These are phyloP conservation scores for Papiliotrema laurentii DNA, from an alignment of 1,284 basidiomycete genomes.

Conservation along the genomic window DNA sequence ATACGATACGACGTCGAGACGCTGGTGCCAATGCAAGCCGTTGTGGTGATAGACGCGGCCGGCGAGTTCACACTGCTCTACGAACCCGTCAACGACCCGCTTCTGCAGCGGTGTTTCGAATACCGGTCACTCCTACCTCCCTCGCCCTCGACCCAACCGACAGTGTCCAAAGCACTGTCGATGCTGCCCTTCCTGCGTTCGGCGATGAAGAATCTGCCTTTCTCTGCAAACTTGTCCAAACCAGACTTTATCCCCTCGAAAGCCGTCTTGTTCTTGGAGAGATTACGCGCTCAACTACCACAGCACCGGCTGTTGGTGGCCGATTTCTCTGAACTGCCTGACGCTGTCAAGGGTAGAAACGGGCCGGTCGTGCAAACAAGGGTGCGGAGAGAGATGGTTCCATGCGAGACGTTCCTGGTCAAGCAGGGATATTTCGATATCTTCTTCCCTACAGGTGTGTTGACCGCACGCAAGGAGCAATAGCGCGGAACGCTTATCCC, in stretches of 20 bases:
- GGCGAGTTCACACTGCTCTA: conserved; percentile 87
- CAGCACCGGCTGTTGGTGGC: conserved; percentile 85
- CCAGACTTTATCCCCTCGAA: conserved; percentile 93
- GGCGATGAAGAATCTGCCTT: conserved; percentile 67
- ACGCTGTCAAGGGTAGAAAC: conserved; percentile 76
- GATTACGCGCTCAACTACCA: conserved; percentile 80
- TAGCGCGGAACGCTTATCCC: neutral
- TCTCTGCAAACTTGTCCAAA: conserved; percentile 84
- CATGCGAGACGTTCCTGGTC: conserved; percentile 86
- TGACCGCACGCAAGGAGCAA: neutral
- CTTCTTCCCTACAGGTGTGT: conserved; percentile 81
- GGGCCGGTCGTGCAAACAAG: conserved; percentile 97
- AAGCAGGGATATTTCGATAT: conserved; percentile 98
- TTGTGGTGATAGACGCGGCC: conserved; percentile 72
- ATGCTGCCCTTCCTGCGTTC: conserved; percentile 54
- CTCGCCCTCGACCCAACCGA: conserved; percentile 45
- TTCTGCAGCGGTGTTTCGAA: conserved; percentile 60
- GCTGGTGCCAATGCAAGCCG: conserved; percentile 74
- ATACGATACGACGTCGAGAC: conserved; percentile 80
- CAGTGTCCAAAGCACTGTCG: conserved; percentile 27
- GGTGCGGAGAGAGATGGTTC: conserved; percentile 74
- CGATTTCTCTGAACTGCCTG: conserved; percentile 85
- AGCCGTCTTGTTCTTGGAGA: conserved; percentile 76
- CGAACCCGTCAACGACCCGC: conserved; percentile 76
- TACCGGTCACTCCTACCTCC: conserved; percentile 62